Conservation (phyloP, 2,329 filamentous ascomycete genomes). For the Mycosphaerella sp. region DNA sequence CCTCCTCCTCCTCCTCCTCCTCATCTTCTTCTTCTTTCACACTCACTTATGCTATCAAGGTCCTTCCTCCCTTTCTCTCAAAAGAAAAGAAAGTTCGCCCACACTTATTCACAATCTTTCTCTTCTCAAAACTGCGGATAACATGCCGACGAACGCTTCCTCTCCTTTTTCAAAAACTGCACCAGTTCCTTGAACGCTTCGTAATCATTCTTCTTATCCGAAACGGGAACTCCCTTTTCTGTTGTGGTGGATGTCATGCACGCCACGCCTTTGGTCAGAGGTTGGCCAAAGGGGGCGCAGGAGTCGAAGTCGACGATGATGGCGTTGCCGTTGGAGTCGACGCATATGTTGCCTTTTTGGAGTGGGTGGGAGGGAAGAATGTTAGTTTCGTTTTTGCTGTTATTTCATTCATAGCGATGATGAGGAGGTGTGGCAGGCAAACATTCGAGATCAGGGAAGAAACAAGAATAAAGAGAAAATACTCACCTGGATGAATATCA, state of each 20-base stretch:
- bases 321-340: conserved; percentile 29
- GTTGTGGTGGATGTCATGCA: not conserved
- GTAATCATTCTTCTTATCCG: conserved; percentile 21
- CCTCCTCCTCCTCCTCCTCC: no score
- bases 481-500: conserved; percentile 20
- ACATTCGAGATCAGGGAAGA: not conserved
- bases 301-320: conserved; percentile 37
- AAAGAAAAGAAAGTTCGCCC: no score
- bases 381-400: no score
- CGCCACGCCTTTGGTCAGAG: conserved; percentile 26
- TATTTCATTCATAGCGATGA: no score
- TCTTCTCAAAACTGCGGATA: not conserved
- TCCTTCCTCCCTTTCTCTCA: no score
- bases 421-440: not conserved
- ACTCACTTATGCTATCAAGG: no score
- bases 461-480: no score
- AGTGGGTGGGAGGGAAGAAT: no score
- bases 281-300: conserved; percentile 29
- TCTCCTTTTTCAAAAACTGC: conserved; percentile 2
- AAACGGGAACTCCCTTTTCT: conserved; percentile 12
- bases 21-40: no score
- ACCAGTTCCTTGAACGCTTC: conserved; percentile 9
- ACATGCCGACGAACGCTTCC: conserved; percentile 1
- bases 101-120: no score
- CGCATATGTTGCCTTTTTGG: conserved; percentile 29